Evolutionary conservation across 2,329 filamentous ascomycete species (phyloP).

Genomic region (Phaeophleospora eucalypticola): DNA sequence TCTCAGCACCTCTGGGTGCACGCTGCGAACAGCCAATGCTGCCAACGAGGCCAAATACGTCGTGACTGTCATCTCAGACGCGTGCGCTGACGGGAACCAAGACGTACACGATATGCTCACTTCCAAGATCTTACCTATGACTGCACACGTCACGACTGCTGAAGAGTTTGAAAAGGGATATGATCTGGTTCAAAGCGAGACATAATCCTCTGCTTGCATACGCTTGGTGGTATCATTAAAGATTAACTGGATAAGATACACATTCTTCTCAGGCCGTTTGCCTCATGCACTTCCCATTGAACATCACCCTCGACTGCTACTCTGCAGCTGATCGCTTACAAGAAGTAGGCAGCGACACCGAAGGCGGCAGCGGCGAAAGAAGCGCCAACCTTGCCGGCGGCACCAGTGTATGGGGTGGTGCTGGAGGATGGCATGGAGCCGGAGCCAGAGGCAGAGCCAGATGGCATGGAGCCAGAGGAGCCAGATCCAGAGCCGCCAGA

Average conservation of each 20-base stretch:
- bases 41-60: constrained; percentile 16
- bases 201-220: no score
- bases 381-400: constrained; percentile 7
- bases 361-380: constrained; percentile 6
- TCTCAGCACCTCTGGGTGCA: constrained; percentile 11
- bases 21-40: constrained; percentile 13
- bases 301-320: not conserved
- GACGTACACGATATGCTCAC: constrained; percentile 15
- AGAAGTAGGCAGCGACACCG: constrained; percentile 9
- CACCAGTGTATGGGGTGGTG: constrained; percentile 11
- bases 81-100: constrained; percentile 12
- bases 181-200: no score
- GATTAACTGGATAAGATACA: no score
- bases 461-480: constrained; percentile 2
- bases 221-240: no score
- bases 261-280: not conserved
- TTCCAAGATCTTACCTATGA: constrained; percentile 5
- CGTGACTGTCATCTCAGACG: constrained; percentile 14
- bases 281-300: not conserved
- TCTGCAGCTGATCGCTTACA: constrained; percentile 5
- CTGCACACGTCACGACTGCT: constrained; percentile 9
- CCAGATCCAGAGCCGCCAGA: not conserved
- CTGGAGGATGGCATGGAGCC: constrained; percentile 6
- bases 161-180: constrained; percentile 7
- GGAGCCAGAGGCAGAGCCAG: constrained; percentile 1